phyloP scores from a whole-genome alignment of 106 monocot species.

The Dendrobium chrysotoxum region DNA sequence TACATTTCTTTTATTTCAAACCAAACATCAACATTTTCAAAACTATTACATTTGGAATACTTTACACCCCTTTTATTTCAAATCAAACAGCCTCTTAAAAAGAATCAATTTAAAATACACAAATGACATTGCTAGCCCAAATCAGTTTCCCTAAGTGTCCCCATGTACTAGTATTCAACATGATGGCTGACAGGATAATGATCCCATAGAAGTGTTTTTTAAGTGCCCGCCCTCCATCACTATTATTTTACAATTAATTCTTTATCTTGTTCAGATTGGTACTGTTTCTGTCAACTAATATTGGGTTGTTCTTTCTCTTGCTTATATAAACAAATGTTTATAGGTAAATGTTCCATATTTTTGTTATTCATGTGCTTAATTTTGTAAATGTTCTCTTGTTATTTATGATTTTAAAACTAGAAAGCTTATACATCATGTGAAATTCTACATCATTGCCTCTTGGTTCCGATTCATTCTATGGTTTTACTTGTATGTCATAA shows the following conservation, averaged over 20 bases:
- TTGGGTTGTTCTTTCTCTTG: background rate
- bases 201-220: background rate
- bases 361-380: background rate
- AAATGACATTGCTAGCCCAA: background rate
- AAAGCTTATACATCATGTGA: background rate
- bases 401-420: background rate
- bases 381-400: background rate
- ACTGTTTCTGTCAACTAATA: background rate
- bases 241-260: background rate
- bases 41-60: too few relatives aligned
- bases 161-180: background rate
- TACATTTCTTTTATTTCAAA: too few relatives aligned
- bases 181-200: background rate
- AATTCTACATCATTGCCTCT: background rate
- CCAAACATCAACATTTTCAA: too few relatives aligned
- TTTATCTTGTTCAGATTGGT: background rate
- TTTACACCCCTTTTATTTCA: background rate
- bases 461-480: background rate
- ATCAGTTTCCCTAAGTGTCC: background rate
- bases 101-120: too few relatives aligned
- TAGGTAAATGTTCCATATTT: background rate
- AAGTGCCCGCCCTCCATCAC: background rate
- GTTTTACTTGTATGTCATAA: background rate
- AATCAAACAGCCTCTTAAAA: background rate
- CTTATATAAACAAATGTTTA: background rate